phyloP scores from a whole-genome alignment of 768 basidiomycete species.

The Lactarius quietus region DNA sequence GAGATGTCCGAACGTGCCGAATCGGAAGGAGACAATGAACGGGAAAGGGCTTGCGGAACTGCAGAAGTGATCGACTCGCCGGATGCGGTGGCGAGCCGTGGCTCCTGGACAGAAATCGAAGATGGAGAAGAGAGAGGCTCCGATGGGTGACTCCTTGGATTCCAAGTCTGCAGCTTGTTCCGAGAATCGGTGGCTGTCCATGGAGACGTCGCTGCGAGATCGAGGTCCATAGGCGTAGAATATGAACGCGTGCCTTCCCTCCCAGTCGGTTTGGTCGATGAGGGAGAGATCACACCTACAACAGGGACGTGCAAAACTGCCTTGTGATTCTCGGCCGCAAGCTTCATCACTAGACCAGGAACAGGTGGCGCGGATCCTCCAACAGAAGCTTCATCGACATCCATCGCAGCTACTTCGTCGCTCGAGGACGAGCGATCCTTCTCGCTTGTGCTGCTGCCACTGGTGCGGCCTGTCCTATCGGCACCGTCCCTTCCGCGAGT shows the following conservation, averaged over 20 bases:
- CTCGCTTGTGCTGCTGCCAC: constrained; percentile 26
- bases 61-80: constrained; percentile 2
- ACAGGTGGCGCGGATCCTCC: constrained; percentile 11
- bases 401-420: constrained; percentile 30
- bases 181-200: constrained; percentile 10
- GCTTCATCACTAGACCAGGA: constrained; percentile 18
- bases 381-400: constrained; percentile 30
- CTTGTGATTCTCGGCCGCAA: constrained; percentile 19
- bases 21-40: constrained; percentile 23
- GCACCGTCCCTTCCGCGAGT: constrained; percentile 21
- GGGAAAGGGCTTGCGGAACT: constrained; percentile 14
- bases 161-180: constrained; percentile 18
- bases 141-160: constrained; percentile 10
- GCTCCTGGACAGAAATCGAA: constrained; percentile 14
- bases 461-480: constrained; percentile 19
- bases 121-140: constrained; percentile 20
- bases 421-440: constrained; percentile 26
- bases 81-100: constrained; percentile 3
- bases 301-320: constrained; percentile 19
- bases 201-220: constrained; percentile 12
- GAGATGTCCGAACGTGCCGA: constrained; percentile 14
- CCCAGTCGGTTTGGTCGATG: background rate
- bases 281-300: constrained; percentile 17
- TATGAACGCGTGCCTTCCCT: constrained; percentile 3
- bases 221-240: constrained; percentile 8